These are phyloP conservation scores for Ilyonectria sp. DNA, from an alignment of 2,329 filamentous ascomycete species.

Conservation along the genomic window DNA sequence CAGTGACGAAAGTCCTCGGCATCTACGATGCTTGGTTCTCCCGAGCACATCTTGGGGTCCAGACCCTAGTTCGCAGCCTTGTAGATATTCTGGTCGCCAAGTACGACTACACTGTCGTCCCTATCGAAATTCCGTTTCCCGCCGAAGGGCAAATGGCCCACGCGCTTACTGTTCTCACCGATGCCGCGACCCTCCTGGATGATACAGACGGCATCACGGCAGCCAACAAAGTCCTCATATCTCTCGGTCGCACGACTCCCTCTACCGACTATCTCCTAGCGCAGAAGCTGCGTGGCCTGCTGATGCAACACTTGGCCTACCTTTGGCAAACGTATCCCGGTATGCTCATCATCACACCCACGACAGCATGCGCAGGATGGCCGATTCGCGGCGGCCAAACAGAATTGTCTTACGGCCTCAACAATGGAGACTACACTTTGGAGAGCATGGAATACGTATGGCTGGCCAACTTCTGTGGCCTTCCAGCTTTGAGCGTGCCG, in stretches of 20 bases:
- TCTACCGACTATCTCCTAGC: constrained; percentile 78
- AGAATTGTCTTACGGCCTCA: too few species aligned
- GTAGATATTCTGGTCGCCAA: constrained; percentile 67
- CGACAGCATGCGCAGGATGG: constrained; percentile 67
- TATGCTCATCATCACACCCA: constrained; percentile 81
- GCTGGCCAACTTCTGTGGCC: too few species aligned
- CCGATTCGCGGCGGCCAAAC: constrained; percentile 53
- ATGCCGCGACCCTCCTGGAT: constrained; percentile 64
- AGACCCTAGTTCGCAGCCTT: constrained; percentile 57
- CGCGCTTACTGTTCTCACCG: constrained; percentile 80
- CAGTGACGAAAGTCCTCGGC: constrained; percentile 68
- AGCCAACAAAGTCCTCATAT: constrained; percentile 76
- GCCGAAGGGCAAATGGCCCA: constrained; percentile 79
- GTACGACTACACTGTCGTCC: constrained; percentile 67
- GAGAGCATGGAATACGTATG: too few species aligned
- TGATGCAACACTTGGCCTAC: constrained; percentile 80
- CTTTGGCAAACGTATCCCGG: constrained; percentile 77
- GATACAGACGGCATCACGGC: constrained; percentile 67
- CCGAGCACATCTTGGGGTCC: constrained; percentile 58
- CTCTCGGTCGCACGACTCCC: constrained; percentile 73
- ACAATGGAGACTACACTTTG: too few species aligned
- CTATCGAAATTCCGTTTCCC: constrained; percentile 71
- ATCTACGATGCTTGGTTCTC: constrained; percentile 76
- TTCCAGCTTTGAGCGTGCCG: too few species aligned
- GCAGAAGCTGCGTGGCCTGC: constrained; percentile 76